Base-by-base conservation (phyloP, 768 basidiomycete genomes). In the Gyrodon lividus region DNA sequence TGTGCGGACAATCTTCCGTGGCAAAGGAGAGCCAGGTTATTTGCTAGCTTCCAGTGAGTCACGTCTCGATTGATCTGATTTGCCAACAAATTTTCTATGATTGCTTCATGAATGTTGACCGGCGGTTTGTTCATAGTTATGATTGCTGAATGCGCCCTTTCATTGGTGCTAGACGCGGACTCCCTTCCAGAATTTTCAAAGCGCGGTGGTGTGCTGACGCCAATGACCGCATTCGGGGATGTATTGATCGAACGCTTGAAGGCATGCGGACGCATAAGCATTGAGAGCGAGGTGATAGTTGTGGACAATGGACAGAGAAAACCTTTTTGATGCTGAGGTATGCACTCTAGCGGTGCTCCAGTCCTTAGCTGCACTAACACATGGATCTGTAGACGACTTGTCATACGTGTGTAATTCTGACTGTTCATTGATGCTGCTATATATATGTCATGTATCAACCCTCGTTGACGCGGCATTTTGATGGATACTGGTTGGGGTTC, bases 11-110 rank as follows among this genome's bases (percentile, higher is more conserved):
- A 76, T 74, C 5, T 73, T 92, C 55, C 77, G 73, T 43, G 86
- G 82, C 1, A 70, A 80, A 30, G 89, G 89, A 7, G 92, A 94
- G 62, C 89, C 92, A 6, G 87, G 90, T 4, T 91, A 90, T 67
- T 61, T 55, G 19, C 38, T 56, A 24, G 33, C 54, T 23, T 56
- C 55, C 16, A 46, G 57, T 50, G 13, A 45, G 55, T 42, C 33
- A 10, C 14, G 13, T 20, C n/a, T n/a, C 14, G 19, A 31, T 44
- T 20, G 28, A 5, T 14, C 30, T 33, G 8, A 14, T 43, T 43
- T 24, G 22, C 20, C 8, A 19, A 30, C 41, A 31, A 2, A 13
- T 14, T 47, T 33, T 9, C 31, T 12, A 23, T n/a, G n/a, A 5
- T 16, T 10, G 24, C 22, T 19, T 35, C 22, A 46, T 41, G 22